phyloP scores from a whole-genome alignment of 2,329 filamentous ascomycete species.

The Fusarium siculi region DNA sequence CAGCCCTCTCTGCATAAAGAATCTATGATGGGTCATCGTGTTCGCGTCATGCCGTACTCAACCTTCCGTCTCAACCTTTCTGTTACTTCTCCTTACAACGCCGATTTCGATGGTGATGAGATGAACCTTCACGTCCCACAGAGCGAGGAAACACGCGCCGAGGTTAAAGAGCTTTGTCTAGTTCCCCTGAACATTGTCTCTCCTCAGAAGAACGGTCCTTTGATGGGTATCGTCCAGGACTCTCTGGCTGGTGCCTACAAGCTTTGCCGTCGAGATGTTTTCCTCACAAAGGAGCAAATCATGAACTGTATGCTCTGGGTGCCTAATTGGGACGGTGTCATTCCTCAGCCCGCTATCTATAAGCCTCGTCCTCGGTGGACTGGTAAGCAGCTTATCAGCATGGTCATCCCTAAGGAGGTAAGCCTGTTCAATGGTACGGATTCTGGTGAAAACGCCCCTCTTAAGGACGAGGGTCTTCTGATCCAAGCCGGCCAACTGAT shows the following conservation, averaged over 20 bases:
- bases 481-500: conserved; percentile 90
- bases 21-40: conserved; percentile 99
- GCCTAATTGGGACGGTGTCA: conserved; percentile 94
- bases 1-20: conserved; percentile 99
- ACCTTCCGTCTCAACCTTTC: conserved; percentile 98
- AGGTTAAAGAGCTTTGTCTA: conserved; percentile 93
- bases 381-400: conserved; percentile 95
- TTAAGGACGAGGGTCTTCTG: conserved; percentile 80
- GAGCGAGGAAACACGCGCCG: conserved; percentile 94
- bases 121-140: conserved; percentile 99
- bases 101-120: conserved; percentile 99
- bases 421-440: conserved; percentile 77
- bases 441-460: conserved; percentile 67
- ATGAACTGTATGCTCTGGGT: conserved; percentile 99
- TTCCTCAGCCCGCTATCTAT: conserved; percentile 91
- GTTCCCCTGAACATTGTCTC: conserved; percentile 99
- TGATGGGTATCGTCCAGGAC: conserved; percentile 99
- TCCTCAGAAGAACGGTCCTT: conserved; percentile 92
- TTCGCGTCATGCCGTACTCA: conserved; percentile 98
- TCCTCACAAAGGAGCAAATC: conserved; percentile 88
- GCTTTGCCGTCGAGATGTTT: conserved; percentile 90
- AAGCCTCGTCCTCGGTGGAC: conserved; percentile 96
- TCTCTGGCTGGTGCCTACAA: conserved; percentile 97
- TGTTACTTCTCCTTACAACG: conserved; percentile 98
- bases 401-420: conserved; percentile 88